A percentile compares a stretch with the other conserved stretches of the same genome.
phyloP scores from a whole-genome alignment of 306 rosid species.

The Ochetophila trinervis region DNA sequence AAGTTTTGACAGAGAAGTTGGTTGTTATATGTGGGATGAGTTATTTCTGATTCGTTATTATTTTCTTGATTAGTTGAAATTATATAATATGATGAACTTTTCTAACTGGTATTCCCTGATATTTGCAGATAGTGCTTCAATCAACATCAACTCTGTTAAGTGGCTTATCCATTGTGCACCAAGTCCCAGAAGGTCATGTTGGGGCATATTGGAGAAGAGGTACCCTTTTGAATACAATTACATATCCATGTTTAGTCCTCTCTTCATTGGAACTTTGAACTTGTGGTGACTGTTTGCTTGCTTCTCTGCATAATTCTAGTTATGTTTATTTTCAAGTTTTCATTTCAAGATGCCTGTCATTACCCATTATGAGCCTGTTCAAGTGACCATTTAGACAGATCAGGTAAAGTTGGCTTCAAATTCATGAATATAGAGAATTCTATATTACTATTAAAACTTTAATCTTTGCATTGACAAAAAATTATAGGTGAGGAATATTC shows the following conservation, averaged over 20 bases:
- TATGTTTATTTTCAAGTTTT: constrained; percentile 53
- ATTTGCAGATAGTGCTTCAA: constrained; percentile 53
- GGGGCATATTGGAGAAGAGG: constrained; percentile 99
- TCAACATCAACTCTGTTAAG: constrained; percentile 38
- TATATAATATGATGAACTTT: neutral
- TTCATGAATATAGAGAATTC: constrained; percentile 4
- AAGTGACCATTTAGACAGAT: constrained; percentile 90
- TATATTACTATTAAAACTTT: constrained; percentile 7
- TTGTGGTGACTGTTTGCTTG: neutral
- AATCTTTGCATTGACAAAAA: neutral
- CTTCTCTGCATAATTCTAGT: constrained; percentile 5
- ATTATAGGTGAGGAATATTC: constrained; percentile 81
- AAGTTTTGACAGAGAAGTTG: no score
- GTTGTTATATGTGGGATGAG: neutral
- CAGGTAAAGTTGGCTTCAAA: constrained; percentile 41
- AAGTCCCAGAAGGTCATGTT: constrained; percentile 97
- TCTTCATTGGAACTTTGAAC: constrained; percentile 9
- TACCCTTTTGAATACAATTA: constrained; percentile 71
- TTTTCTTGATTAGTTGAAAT: neutral
- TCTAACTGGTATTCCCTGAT: neutral
- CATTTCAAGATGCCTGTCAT: constrained; percentile 80
- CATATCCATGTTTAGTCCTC: constrained; percentile 64
- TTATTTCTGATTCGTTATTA: neutral
- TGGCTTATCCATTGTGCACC: constrained; percentile 66
- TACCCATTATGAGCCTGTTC: constrained; percentile 83